Base-by-base conservation (phyloP, 371 early-diverging fungal species). In the Lichtheimia corymbifera region DNA sequence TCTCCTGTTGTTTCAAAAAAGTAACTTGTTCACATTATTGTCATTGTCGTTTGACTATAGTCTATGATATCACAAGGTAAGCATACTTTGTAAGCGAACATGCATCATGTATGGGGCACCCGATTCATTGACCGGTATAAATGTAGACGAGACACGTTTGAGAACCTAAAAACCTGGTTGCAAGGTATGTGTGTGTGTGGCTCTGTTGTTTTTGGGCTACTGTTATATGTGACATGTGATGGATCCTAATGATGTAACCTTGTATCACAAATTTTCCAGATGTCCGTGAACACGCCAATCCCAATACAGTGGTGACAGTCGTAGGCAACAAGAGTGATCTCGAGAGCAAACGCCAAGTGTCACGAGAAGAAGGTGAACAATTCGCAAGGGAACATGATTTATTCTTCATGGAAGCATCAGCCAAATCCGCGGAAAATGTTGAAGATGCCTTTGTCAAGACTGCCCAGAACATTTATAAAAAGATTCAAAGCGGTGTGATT, bases 311-410 rank as follows among this genome's bases (percentile, higher is more conserved):
- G 22, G 93, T 91, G 66, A 92, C 93, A 72, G 81, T 98, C 47
- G 90, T 98, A 61, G 97, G 97, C 35, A 97, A 97, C 83, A 98
- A 98, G 74, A 88, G 88, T 53, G 98, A 98, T 76, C 80, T 97
- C 54, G 90, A 89, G 42, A 82, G 85, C 41, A 87, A 90, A 65
- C 84, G 95, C 61, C 84, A 88, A 61, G 95, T 98, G 13, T 79
- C 92, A 20, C 74, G 82, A 18, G 96, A 96, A 68, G 96, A 95
- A 68, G 98, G 92, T 47, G 90, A 91, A 54, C 82, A 79, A 47
- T 96, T 95, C 85, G 96, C 98, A 43, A 68, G 82, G 53, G 86
- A 91, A 52, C 82, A 97, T 58, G 88, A 85, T 12, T 76, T 98
- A 55, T 84, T 94, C 68, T 97, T 94, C 68, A 84, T 93, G 77